A percentile compares a stretch with the other conserved stretches of the same genome.
Evolutionary conservation across 768 basidiomycete genomes (phyloP).

Genomic region (Termitomyces sp.): DNA sequence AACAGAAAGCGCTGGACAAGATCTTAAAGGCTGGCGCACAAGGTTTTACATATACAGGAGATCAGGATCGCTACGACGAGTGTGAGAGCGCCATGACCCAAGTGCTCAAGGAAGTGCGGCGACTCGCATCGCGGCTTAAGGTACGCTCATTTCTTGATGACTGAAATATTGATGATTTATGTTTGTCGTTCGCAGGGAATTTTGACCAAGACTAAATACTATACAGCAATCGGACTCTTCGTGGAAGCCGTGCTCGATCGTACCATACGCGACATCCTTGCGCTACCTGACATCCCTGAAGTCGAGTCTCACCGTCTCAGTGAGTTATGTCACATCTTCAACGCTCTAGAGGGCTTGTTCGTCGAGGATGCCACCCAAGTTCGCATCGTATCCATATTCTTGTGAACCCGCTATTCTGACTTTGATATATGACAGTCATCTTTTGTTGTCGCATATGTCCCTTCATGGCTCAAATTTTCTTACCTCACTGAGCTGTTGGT

Average conservation of each 20-base stretch:
- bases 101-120: conserved; percentile 61
- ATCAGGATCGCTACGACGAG: conserved; percentile 73
- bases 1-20: conserved; percentile 40
- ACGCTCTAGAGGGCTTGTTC: conserved; percentile 79
- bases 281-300: conserved; percentile 83
- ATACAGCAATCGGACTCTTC: conserved; percentile 66
- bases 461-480: conserved; percentile 92
- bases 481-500: conserved; percentile 92
- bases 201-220: conserved; percentile 69
- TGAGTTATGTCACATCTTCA: conserved; percentile 78
- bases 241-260: conserved; percentile 65
- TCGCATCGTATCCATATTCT: conserved; percentile 12
- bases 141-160: conserved; percentile 35
- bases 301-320: conserved; percentile 80
- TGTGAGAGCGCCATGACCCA: conserved; percentile 68
- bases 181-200: conserved; percentile 44
- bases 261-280: conserved; percentile 70
- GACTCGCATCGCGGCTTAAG: conserved; percentile 66
- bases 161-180: not conserved
- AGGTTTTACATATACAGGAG: conserved; percentile 66
- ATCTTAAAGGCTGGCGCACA: conserved; percentile 51
- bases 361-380: conserved; percentile 63
- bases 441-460: conserved; percentile 81
- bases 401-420: not conserved
- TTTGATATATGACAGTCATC: conserved; percentile 45